Evolutionary conservation across 2,329 filamentous ascomycete genomes (phyloP), one percentile per base, ranked within the genome.

Genomic region (Penicillium digitatum): DNA sequence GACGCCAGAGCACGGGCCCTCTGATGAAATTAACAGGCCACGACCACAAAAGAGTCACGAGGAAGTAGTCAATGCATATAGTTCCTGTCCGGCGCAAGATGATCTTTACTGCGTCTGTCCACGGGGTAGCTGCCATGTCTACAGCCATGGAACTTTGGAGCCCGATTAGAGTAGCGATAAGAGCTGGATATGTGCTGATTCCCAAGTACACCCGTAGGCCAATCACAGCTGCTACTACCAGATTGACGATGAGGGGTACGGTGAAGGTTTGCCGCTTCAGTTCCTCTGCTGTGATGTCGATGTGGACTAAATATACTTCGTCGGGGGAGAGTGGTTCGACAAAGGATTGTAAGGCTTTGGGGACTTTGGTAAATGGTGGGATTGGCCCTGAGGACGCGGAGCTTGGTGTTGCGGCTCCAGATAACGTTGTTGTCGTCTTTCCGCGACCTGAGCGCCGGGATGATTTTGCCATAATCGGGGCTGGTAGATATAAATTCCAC

Each of bases 181-280:
- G 80, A 47, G 78, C 76, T 64, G 83, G 82, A 78, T 97, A 97
- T 71, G 83, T 87, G 0, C 89, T 89, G 12, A 82, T 62, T 62
- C 90, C 86, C 71, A 79, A 76, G 71, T 82, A 89, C 57, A 87
- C 76, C 60, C 92, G 87, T 78, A 85, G 85, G 55, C 80, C 63
- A 63, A 96, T 84, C 31, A 89, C 73, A 2, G 79, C 66, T 9
- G 80, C 76, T 54, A 96, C 85, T 62, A 77, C 74, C 32, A 87
- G 54, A 73, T 96, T 96, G 74, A 96, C 84, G 18, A 85, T 72
- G 18, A 90, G 80, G 16, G 92, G 90, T 0, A 96, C 85, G 45
- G 85, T 66, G 74, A 96, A 96, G 66, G 95, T 87, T 67, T 89
- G 88, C 70, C 83, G 83, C 76, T 96, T 96, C 75, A 92, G 84